Conservation (phyloP, 2,329 filamentous ascomycete species). For the Penicillium sclerotigenum region DNA sequence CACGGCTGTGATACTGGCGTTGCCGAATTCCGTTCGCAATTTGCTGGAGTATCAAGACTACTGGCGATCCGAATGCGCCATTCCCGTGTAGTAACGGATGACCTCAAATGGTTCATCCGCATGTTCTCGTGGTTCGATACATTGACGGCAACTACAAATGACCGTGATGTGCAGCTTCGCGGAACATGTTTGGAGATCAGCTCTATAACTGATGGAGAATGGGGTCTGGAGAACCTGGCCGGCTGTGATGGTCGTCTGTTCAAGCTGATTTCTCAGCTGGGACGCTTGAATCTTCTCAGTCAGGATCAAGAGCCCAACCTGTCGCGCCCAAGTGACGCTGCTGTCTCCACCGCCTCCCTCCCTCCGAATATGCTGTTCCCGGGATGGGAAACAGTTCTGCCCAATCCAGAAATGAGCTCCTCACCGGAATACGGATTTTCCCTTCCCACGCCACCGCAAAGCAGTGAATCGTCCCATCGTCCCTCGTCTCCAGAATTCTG, state of each 20-base stretch:
- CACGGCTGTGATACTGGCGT: slow-evolving; percentile 92
- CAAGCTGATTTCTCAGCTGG: slow-evolving; percentile 78
- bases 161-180: slow-evolving; percentile 78
- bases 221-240: slow-evolving; percentile 76
- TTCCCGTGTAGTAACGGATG: slow-evolving; percentile 62
- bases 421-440: slow-evolving; percentile 26
- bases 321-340: slow-evolving; percentile 23
- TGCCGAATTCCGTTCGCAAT: slow-evolving; percentile 88
- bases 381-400: slow-evolving; percentile 17
- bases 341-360: slow-evolving; percentile 28
- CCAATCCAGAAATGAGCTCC: slow-evolving; percentile 42
- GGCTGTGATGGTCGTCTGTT: slow-evolving; percentile 86
- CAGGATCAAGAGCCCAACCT: slow-evolving; percentile 54
- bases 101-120: slow-evolving; percentile 75
- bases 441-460: slow-evolving; percentile 30
- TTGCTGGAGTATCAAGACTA: slow-evolving; percentile 88
- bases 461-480: slow-evolving; percentile 18
- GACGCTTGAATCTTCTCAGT: slow-evolving; percentile 78
- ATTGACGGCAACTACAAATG: slow-evolving; percentile 86
- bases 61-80: slow-evolving; percentile 69
- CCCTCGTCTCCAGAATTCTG: slow-evolving; percentile 58
- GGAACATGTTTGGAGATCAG: slow-evolving; percentile 62
- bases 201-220: slow-evolving; percentile 63
- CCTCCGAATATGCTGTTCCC: slow-evolving; percentile 36
- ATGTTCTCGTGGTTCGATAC: slow-evolving; percentile 95